Evolutionary conservation across 257 asterid species (phyloP), one percentile per base, ranked within the genome.

Genomic region (Solanum gracilifrons): DNA sequence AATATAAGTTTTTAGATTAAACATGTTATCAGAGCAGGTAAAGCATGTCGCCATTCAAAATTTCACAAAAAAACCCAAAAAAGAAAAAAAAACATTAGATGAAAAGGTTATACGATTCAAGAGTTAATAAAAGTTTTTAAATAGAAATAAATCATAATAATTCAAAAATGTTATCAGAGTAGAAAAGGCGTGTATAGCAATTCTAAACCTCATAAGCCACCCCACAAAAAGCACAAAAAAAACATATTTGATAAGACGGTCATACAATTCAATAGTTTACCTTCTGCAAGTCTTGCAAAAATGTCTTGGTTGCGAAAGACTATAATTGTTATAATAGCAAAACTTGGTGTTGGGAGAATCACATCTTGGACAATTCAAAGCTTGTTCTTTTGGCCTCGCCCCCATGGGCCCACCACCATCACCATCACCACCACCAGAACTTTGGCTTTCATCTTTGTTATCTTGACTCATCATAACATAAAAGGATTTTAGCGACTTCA

Each of bases 201-300:
- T 18, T 32, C 23, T 15, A 48, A 73, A 71, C 39, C 77, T 71
- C 77, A 71, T 4, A 16, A 20, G 2, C 46, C 2, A 20, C 16
- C 79, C 43, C 1, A 4, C 10, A 4, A 18, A 33, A 32, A 18
- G 4, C 15, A 73, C 0, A 74, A 21, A 5, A 79, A 13, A 27
- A 2, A 1, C 7, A 4, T 0, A 46, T 1, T 3, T 15, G 3
- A 46, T 80, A 6, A 79, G 16, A 46, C 2, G 5, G 16, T 80
- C 6, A 46, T 4, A 80, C 39, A 80, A 43, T 79, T 79, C 18
- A 43, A 79, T 4, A 4, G 27, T 77, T 2, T 36, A 80, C 94
- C 98, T 86, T 25, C 98, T 86, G 37, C 99, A 95, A 0, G 99
- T 95, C 95, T 95, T 97, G 91, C 99, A 97, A 90, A 97, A 97